Percentiles rank a stretch among this genome's conserved stretches.
Evolutionary conservation across 306 rosid species (phyloP).

Genomic region (Gleditsia sinensis): DNA sequence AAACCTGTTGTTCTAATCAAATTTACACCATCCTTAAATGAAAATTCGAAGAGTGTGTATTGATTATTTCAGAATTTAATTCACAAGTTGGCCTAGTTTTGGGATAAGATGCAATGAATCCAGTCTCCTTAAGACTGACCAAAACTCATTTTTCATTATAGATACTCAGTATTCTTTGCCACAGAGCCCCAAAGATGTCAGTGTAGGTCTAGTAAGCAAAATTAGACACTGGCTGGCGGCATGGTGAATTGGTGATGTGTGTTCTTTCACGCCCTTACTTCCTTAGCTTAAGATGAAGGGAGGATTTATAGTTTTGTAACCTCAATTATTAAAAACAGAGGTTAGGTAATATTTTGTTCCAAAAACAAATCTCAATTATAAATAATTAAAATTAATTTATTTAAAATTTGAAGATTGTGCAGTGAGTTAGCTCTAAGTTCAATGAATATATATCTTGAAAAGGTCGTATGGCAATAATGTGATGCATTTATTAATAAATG

Average conservation of each 20-base stretch:
- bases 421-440: conserved; percentile 15
- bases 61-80: too few relatives aligned
- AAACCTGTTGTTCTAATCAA: too few relatives aligned
- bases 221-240: not conserved
- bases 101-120: conserved; percentile 49
- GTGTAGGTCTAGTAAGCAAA: conserved; percentile 13
- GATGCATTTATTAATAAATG: conserved; percentile 31
- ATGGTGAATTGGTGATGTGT: conserved; percentile 7
- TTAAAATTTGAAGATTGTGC: conserved; percentile 20
- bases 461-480: conserved; percentile 24
- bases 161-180: not conserved
- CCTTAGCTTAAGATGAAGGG: not conserved
- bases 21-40: too few relatives aligned
- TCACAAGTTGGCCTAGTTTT: not conserved
- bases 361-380: too few relatives aligned
- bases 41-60: too few relatives aligned
- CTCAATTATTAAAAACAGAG: too few relatives aligned
- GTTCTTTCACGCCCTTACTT: conserved; percentile 12
- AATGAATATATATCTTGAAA: conserved; percentile 17
- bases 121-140: not conserved
- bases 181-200: conserved; percentile 26
- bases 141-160: not conserved
- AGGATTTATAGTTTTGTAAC: not conserved
- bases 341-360: too few relatives aligned
- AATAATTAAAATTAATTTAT: not conserved